Conservation (phyloP, 805 yeast species). For the Candida vartiovaarae region DNA sequence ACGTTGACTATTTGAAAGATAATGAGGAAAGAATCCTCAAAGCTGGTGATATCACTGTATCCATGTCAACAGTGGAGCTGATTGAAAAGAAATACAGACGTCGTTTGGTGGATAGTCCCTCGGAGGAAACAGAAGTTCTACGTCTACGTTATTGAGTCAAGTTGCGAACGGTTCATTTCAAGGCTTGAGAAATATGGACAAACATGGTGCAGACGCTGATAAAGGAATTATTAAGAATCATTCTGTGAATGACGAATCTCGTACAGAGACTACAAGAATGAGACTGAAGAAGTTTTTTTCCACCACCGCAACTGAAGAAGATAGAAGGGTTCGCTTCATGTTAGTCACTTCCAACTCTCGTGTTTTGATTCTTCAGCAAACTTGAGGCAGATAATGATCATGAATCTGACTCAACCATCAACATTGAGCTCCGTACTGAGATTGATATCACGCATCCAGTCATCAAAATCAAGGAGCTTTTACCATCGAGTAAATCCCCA, state of each 20-base stretch:
- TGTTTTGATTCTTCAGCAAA: conserved; percentile 44
- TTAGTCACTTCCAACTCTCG: conserved; percentile 60
- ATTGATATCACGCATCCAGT: conserved; percentile 47
- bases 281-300: conserved; percentile 21
- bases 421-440: conserved; percentile 44
- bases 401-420: not conserved
- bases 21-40: conserved; percentile 55
- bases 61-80: conserved; percentile 35
- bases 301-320: conserved; percentile 23
- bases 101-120: conserved; percentile 48
- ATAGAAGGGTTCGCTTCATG: conserved; percentile 41
- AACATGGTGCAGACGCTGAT: conserved; percentile 23
- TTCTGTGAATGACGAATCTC: conserved; percentile 12
- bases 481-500: conserved; percentile 27
- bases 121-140: conserved; percentile 31
- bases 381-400: conserved; percentile 26
- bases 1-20: conserved; percentile 47
- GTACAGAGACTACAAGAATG: conserved; percentile 10
- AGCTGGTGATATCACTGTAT: conserved; percentile 46
- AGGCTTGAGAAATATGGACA: conserved; percentile 32
- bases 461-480: conserved; percentile 52
- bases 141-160: conserved; percentile 33
- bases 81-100: conserved; percentile 57
- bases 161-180: conserved; percentile 38
- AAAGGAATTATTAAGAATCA: conserved; percentile 23